Evolutionary conservation across 192 early-diverging fungal genomes (phyloP).

Genomic region (Mortierella claussenii): DNA sequence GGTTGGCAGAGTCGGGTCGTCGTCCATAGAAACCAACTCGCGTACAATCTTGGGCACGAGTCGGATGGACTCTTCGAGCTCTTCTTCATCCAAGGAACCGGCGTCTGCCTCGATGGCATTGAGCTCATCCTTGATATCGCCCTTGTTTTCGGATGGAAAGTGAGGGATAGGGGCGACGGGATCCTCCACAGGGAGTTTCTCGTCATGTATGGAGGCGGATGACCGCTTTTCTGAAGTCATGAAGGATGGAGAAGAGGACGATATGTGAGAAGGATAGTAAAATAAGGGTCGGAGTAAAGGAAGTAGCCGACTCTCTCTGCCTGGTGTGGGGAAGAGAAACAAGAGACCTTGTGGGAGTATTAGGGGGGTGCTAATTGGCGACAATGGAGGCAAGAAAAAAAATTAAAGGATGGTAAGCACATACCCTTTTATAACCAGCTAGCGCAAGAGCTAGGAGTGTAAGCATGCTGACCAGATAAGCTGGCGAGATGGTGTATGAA

Average conservation of each 20-base stretch:
- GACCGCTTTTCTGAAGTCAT: slow-evolving; percentile 15
- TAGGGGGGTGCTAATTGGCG: slow-evolving; percentile 8
- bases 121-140: slow-evolving; percentile 38
- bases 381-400: slow-evolving; percentile 4
- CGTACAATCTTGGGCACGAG: slow-evolving; percentile 54
- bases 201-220: slow-evolving; percentile 2
- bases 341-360: not conserved
- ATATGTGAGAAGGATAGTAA: not conserved
- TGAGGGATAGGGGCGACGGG: slow-evolving; percentile 48
- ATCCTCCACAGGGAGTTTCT: slow-evolving; percentile 30
- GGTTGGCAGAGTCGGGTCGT: slow-evolving; percentile 52
- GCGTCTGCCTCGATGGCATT: slow-evolving; percentile 22
- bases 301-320: not conserved
- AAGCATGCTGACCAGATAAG: not conserved
- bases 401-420: not conserved
- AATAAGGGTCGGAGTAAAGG: not conserved
- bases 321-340: not conserved
- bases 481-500: slow-evolving; percentile 6
- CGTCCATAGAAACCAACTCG: slow-evolving; percentile 54
- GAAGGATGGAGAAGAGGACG: not conserved
- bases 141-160: slow-evolving; percentile 37
- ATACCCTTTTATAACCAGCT: slow-evolving; percentile 1
- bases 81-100: slow-evolving; percentile 40
- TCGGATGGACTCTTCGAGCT: slow-evolving; percentile 45
- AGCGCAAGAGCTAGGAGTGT: not conserved